Evolutionary conservation across 2,329 filamentous ascomycete genomes (phyloP), one percentile per base, ranked within the genome.

Genomic region (Aspergillus fijiensis): DNA sequence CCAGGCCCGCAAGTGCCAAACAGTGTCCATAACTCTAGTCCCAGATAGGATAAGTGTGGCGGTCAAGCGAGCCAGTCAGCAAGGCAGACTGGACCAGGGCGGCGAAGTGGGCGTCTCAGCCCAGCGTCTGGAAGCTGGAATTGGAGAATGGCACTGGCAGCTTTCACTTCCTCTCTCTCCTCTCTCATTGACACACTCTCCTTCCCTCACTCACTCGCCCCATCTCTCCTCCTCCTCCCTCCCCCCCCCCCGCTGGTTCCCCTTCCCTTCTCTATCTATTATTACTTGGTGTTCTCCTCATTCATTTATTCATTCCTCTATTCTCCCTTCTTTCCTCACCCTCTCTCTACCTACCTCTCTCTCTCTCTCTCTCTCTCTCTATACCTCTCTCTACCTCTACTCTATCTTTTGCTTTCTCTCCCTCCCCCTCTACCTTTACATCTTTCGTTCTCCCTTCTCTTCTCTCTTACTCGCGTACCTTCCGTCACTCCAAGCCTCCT

Each of bases 81-180:
- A 39, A 31, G 21, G 33, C 33, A 21, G 29, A 33, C 9, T 42
- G 57, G 23, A 25, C 31, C 45, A 39, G 23, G 42, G 55, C 58
- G 60, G 60, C 50, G 58, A 45, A 49, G 16, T 48, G 49, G 54
- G 58, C 51, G 63, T 64, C 58, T 63, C 63, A 64, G 60, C 54
- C 16, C 51, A 51, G 55, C 23, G 42, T 33, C 11, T 39, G 48
- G 39, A 42, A 54, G 42, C 14, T 31, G 42, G 52, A 55, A 55
- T 45, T 45, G 52, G 33, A 16, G 52, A 55, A 39, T 25, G 39
- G 33, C 51, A 55, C 25, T 25, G 39, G 33, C 51, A 39, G 27
- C 39, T 35, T 31, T 39, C 52, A 23, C 23, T 54, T 27, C 25
- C 23, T 39, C 31, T 4, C 10, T 3, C 23, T 27, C 25, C 23